Evolutionary conservation across 2,329 filamentous ascomycete species (phyloP), one percentile per base, ranked within the genome.

Genomic region (Beauveria asiatica): DNA sequence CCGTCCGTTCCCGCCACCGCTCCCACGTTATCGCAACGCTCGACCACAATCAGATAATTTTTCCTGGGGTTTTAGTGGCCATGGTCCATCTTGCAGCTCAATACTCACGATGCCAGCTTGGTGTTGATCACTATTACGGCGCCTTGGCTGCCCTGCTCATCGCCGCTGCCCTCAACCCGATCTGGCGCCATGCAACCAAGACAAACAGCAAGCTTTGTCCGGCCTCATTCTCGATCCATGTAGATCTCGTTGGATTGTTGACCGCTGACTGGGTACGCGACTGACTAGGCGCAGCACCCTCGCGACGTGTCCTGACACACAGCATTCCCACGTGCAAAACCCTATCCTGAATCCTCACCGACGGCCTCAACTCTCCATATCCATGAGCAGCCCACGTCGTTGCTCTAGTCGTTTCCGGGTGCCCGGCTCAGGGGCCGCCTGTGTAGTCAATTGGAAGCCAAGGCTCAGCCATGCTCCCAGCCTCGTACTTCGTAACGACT

Each of bases 21-120:
- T 37, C 11, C 2, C 11, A 37, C 13, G 33, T 42, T 19, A 17
- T 17, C 37, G 37, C 57, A 23, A 16, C 23, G 16, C 25, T 27
- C 16, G 57, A n/a, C 66, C 70, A 71, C 68, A 71, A 64, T 67
- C 63, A 8, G 27, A 30, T 30, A 30, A 9, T 58, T 42, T 53
- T 67, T 64, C 64, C 65, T 62, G 68, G 67, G 65, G 67, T 70
- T 65, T 62, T 67, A 72, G 66, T 71, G 70, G 70, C 65, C 64
- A 27, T 33, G 4, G 16, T 52, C 25, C 21, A 21, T 25, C 11
- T 7, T 16, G 13, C 21, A 46, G 13, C 17, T 13, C 21, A 37
- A 13, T 37, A 17, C 8, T 49, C 46, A 49, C 9, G 21, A 27
- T 49, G 46, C 46, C 23, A 48, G 25, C 13, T 17, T 27, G 21